These are phyloP conservation scores for Aureobasidium zeae DNA, from an alignment of 2,329 filamentous ascomycete genomes.

Conservation along the genomic window DNA sequence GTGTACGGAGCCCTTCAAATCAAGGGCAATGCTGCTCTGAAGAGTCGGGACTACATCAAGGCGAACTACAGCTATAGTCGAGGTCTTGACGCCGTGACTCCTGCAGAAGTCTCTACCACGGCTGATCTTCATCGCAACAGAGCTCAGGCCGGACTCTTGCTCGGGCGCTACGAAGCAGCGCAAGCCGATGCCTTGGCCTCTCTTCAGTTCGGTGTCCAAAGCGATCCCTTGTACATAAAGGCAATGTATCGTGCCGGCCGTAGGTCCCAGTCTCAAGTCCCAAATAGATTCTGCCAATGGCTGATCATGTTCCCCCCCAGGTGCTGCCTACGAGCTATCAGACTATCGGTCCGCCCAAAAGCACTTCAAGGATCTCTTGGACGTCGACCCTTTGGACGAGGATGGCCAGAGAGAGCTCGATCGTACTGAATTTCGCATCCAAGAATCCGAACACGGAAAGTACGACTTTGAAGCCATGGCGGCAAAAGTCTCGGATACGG, in stretches of 20 bases:
- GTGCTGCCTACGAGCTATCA: background rate
- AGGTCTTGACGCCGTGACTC: background rate
- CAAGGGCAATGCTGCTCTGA: background rate
- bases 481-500: background rate
- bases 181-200: background rate
- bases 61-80: background rate
- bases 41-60: background rate
- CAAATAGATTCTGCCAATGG: too few relatives aligned
- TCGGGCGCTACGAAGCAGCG: background rate
- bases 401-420: background rate
- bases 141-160: background rate
- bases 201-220: background rate
- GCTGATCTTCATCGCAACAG: slow-evolving; percentile 1
- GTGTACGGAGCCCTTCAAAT: too few relatives aligned
- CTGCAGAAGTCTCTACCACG: background rate
- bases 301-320: too few relatives aligned
- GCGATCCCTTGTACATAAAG: background rate
- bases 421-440: background rate
- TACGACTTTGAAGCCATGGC: background rate
- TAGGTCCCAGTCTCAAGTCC: too few relatives aligned
- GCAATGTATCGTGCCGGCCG: background rate
- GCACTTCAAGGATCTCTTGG: background rate
- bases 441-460: background rate
- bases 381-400: background rate
- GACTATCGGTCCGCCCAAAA: background rate